A percentile compares a stretch with the other conserved stretches of the same genome.
Conservation (phyloP, 2,329 filamentous ascomycete genomes). For the Fusarium metavorans region DNA sequence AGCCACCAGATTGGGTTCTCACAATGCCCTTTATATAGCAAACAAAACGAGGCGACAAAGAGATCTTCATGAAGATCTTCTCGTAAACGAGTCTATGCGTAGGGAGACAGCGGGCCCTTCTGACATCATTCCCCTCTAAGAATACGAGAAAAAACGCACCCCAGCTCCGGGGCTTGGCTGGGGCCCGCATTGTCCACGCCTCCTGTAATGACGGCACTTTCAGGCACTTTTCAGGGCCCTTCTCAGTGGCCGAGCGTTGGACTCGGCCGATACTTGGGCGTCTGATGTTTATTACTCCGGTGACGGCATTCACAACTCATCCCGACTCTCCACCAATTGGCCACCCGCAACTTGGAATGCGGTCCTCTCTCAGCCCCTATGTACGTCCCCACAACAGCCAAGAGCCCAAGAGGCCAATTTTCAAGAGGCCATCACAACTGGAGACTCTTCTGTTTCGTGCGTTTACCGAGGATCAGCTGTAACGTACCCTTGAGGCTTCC, state of each 20-base stretch:
- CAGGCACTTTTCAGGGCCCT: background rate
- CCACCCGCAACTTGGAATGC: background rate
- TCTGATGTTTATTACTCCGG: conserved; percentile 15
- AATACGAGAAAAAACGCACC: conserved; percentile 6
- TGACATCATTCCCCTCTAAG: conserved; percentile 33
- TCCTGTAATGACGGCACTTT: background rate
- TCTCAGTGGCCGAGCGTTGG: background rate
- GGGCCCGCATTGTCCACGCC: conserved; percentile 1
- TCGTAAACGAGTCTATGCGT: conserved; percentile 21
- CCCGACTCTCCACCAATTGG: background rate
- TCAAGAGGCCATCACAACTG: background rate
- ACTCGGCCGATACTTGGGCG: conserved; percentile 3
- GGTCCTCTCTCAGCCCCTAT: background rate
- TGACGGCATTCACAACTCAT: background rate
- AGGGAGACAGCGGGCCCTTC: conserved; percentile 12
- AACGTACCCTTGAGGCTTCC: background rate
- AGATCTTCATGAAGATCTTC: conserved; percentile 31
- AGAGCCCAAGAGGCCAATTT: background rate
- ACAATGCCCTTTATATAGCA: conserved; percentile 8
- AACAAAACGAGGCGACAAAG: conserved; percentile 16
- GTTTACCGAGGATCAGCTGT: conserved; percentile 1
- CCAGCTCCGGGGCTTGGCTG: background rate
- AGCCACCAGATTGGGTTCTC: background rate
- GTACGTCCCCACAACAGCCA: background rate
- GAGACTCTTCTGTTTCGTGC: background rate